phyloP scores from a whole-genome alignment of 129 eudicot genomes.

The Chrysanthemum lavandulifolium region DNA sequence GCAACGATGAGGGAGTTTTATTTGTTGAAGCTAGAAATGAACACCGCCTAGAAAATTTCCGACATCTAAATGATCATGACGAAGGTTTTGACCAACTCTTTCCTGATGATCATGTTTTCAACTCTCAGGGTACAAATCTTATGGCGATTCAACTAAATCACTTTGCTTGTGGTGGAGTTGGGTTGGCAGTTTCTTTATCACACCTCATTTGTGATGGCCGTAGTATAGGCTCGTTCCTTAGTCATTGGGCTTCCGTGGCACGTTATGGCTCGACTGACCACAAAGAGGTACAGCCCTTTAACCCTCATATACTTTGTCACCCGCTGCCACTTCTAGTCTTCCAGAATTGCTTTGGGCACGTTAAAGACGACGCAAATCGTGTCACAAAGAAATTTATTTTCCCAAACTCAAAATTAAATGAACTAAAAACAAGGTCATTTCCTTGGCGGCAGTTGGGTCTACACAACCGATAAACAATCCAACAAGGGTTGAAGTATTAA shows the following conservation, averaged over 20 bases:
- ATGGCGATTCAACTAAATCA: neutral
- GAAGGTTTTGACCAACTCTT: neutral
- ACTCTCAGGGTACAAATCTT: neutral
- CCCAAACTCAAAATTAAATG: neutral
- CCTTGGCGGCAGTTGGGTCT: neutral
- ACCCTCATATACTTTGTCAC: neutral
- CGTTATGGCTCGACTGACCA: neutral
- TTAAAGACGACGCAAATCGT: neutral
- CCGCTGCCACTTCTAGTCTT: neutral
- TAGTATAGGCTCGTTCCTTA: neutral
- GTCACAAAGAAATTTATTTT: neutral
- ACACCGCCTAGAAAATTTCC: neutral
- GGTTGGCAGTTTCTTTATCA: neutral
- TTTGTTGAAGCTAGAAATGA: neutral
- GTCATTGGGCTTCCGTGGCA: slow-evolving; percentile 4
- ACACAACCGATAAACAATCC: neutral
- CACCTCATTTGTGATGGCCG: neutral
- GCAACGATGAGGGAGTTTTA: slow-evolving; percentile 16
- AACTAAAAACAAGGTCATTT: neutral
- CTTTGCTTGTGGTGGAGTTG: neutral
- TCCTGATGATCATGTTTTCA: neutral
- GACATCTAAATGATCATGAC: neutral
- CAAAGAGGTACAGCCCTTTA: neutral
- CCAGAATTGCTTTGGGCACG: neutral
- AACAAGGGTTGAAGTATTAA: slow-evolving; percentile 4